Base-by-base conservation (phyloP, 2,329 filamentous ascomycete genomes). In the Drechslerella stenobrocha region DNA sequence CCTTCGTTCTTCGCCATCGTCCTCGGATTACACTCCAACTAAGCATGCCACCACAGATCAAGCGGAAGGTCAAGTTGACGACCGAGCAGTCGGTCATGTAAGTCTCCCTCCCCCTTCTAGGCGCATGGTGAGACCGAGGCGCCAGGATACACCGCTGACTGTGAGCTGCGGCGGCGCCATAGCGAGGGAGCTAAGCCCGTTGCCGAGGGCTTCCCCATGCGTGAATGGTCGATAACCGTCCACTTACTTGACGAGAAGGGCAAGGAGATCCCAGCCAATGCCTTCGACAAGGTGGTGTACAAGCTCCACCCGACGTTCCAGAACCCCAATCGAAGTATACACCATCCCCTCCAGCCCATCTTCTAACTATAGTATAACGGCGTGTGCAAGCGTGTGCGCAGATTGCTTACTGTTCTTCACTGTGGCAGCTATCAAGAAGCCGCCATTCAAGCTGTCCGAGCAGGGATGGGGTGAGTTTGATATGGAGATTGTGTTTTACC, bases 381-480 rank as follows among this genome's bases (percentile, higher is more conserved):
- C 22, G 9, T 51, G 13, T 34, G 5, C 24, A n/a, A 30, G 23
- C 7, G n/a, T 23, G n/a, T 24, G n/a, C 55, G 40, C 51, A 69
- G 45, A 34, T 70, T 30, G 4, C 50, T 13, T 53, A 55, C 47
- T 59, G 22, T 20, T 42, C 24, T 28, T 15, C 2, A 8, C 13
- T 7, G 20, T 26, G 11, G 52, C 72, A 93, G 89, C 84, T 22
- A 87, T 96, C 79, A 87, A 86, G 75, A 86, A 88, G 71, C 84
- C 90, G 0, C 93, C 93, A 0, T 98, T 97, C 79, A 83, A 82
- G 71, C 95, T 95, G 77, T 81, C 85, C 70, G 95, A 98, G 78
- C 89, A 96, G 78, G 93, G 93, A 72, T 98, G 93, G 93, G 93
- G 93, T 74, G 93, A 97, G 79, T 98, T 98, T 76, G 93, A 97